Conservation (phyloP, 169 alveolate genomes). For the Plasmodium adleri region DNA sequence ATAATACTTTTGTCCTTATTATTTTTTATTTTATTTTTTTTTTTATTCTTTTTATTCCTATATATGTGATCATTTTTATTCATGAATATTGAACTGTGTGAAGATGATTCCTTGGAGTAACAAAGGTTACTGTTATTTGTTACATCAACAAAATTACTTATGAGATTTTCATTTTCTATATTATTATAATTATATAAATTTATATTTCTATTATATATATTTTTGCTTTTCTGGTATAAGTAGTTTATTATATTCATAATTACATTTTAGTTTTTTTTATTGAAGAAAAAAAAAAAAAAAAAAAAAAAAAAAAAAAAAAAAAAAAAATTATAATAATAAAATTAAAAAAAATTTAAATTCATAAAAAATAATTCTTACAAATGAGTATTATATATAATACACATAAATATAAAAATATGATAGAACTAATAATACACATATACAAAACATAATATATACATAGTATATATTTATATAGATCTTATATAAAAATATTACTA, state of each 20-base stretch:
- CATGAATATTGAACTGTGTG: constrained; percentile 13
- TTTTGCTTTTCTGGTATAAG: constrained; percentile 67
- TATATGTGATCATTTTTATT: not conserved
- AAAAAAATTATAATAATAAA: no score
- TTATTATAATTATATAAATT: constrained; percentile 49
- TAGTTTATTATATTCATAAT: constrained; percentile 76
- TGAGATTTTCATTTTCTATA: constrained; percentile 74
- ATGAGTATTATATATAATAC: not conserved
- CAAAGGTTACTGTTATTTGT: constrained; percentile 33
- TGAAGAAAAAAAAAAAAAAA: not conserved
- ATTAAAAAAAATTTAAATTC: not conserved
- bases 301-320: not conserved
- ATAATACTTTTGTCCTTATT: no score
- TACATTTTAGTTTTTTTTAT: constrained; percentile 19
- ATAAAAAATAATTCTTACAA: not conserved
- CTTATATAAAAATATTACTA: no score
- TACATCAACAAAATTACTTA: constrained; percentile 31
- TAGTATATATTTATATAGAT: no score
- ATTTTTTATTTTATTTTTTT: not conserved
- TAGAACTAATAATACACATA: not conserved
- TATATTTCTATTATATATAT: constrained; percentile 46
- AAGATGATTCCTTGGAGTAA: constrained; percentile 26
- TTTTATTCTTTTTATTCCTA: constrained; percentile 3
- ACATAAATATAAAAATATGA: not conserved
- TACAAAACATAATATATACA: no score